Evolutionary conservation across 2,329 filamentous ascomycete species (phyloP).

Genomic region (Macrophomina pseudophaseolina): DNA sequence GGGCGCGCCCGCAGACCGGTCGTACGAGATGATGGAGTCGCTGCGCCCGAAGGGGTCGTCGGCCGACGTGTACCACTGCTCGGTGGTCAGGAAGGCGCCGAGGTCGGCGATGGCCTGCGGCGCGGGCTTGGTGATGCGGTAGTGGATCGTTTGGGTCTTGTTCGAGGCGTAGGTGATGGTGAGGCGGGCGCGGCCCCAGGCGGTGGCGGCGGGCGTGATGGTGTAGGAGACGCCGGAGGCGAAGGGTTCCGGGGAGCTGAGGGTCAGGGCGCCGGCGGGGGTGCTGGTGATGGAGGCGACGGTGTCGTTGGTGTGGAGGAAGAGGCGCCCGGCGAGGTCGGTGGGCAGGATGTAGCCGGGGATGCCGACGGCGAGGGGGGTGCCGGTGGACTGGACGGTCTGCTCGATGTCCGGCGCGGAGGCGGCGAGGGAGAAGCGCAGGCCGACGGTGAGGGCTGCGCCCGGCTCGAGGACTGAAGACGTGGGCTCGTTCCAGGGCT

Average conservation of each 20-base stretch:
- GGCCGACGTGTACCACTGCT: conserved; percentile 58
- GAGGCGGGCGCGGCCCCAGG: conserved; percentile 58
- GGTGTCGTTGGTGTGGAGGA: conserved; percentile 48
- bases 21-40: conserved; percentile 63
- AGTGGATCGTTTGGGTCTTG: conserved; percentile 60
- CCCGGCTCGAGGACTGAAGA: conserved; percentile 54
- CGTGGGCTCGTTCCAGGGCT: conserved; percentile 62
- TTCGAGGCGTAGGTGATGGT: conserved; percentile 56
- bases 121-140: conserved; percentile 58
- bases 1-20: conserved; percentile 43
- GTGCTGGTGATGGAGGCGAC: conserved; percentile 49
- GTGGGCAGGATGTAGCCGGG: conserved; percentile 61
- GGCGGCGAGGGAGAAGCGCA: conserved; percentile 57
- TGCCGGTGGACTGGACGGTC: conserved; percentile 49
- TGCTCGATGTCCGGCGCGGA: conserved; percentile 56
- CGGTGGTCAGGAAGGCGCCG: conserved; percentile 60
- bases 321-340: conserved; percentile 54
- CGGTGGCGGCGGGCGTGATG: conserved; percentile 49
- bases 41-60: conserved; percentile 61
- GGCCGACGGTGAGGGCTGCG: conserved; percentile 54
- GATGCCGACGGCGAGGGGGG: conserved; percentile 58
- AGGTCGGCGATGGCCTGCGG: conserved; percentile 53
- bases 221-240: conserved; percentile 43
- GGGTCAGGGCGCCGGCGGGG: conserved; percentile 45
- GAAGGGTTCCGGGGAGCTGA: conserved; percentile 35